Base-by-base conservation (phyloP, 768 basidiomycete species). In the Chalciporus chontae region DNA sequence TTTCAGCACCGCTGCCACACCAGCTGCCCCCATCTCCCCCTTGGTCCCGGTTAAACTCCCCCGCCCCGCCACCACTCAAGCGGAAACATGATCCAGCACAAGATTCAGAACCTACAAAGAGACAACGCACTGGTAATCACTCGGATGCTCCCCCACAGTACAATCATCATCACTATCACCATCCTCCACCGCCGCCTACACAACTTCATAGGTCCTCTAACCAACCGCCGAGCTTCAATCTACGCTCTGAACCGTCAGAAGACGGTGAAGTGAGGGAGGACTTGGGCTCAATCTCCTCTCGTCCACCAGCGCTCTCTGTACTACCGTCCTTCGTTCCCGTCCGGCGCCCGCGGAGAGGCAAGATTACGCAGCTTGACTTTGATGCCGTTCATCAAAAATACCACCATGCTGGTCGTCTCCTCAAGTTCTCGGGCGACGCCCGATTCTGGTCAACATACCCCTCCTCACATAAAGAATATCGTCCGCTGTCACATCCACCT, bases 401-500 rank as follows among this genome's bases (percentile, higher is more conserved):
- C 62, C 81, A 88, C 57, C 69, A 68, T 4, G 77, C 78, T 17
- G 90, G 86, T 18, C 82, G 88, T 50, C 71, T 76, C 56, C 84
- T 93, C 64, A 91, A 93, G 69, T 90, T 87, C 63, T 90, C 89
- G 1, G 88, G 89, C 21, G 86, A 90, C 62, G 79, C 83, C 40
- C 83, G 89, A 32, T 83, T 87, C 58, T 83, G 80, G 79, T 85
- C 87, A 15, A 83, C 85, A 32, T 87, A 80, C 61, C 77, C 82
- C 23, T 73, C 81, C 5, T 74, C 76, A 3, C 79, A 84, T 67
- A 78, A 77, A 61, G 81, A 84, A 58, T 85, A 81, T 65, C 74
- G 77, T 15, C 78, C 85, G 7, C 71, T 90, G 11, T 66, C 72
- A 5, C 73, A 79, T 55, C 85, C 89, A 3, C 86, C 87, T 6